Evolutionary conservation across 192 early-diverging fungal genomes (phyloP), one percentile per base, ranked within the genome.

Genomic region (Coemansia sp.): DNA sequence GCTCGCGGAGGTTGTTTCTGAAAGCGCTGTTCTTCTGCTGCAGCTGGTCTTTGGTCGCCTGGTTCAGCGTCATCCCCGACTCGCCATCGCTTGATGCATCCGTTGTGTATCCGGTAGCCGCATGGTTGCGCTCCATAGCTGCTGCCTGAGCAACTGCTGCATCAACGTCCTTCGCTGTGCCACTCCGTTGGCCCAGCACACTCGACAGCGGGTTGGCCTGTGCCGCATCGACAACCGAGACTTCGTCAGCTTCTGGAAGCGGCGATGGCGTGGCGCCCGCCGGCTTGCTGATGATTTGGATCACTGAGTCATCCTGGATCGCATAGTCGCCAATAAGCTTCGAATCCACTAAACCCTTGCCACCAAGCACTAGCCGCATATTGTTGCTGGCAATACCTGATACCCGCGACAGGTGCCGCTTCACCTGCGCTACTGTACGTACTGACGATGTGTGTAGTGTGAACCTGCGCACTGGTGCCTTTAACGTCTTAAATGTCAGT

Each of bases 301-400:
- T 74, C 17, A 80, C 77, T 0, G 71, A 65, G 56, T 64, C 56
- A n/a, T 63, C 33, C 2, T 55, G 68, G 22, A 80, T 67, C 23
- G 61, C 33, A 54, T 80, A 80, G 59, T 80, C 77, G 24, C 77
- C 77, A 27, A 80, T 80, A 17, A 80, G 72, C 54, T 80, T 80
- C 0, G 61, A 17, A 51, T 80, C 77, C 24, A 80, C 77, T 61
- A 80, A 57, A 0, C 77, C 77, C 59, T 80, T 80, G 11, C 77
- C 77, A 22, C 31, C 57, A 17, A 80, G 33, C 11, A 74, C 77
- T 54, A 80, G 32, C 0, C 77, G 64, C 77, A 80, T 80, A 0
- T 36, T 62, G 22, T 4, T 24, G 1, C 70, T 68, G 0, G 77
- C 68, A 21, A 80, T 74, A 27, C 71, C 74, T 2, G 72, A 67